Conservation (phyloP, 345 rosid species). For the Firmiana major region DNA sequence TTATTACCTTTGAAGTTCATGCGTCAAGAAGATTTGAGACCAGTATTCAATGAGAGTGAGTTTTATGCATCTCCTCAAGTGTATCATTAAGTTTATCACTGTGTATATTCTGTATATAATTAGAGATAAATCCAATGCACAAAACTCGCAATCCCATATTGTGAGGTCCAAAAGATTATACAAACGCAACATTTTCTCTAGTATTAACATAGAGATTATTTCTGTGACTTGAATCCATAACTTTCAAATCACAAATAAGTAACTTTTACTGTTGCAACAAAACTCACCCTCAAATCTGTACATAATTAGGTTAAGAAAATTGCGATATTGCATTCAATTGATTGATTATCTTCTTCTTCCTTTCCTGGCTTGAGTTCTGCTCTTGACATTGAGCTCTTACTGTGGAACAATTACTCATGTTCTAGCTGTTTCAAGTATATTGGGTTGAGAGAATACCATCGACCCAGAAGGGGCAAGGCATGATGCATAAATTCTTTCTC, state of each 20-base stretch:
- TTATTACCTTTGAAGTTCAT: constrained; percentile 81
- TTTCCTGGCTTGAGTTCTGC: background rate
- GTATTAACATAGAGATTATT: too few species aligned
- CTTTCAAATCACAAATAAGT: too few species aligned
- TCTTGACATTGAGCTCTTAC: background rate
- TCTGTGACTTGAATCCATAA: too few species aligned
- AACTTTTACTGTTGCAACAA: too few species aligned
- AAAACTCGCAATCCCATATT: too few species aligned
- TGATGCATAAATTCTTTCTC: background rate
- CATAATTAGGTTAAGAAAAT: background rate
- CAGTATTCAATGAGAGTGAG: constrained; percentile 70
- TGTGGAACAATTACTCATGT: background rate
- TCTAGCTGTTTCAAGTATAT: background rate
- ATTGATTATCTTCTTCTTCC: background rate
- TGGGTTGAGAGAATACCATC: background rate
- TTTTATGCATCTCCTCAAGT: constrained; percentile 85
- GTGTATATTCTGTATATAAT: background rate
- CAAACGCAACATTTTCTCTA: too few species aligned
- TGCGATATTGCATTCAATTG: background rate
- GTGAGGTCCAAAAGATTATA: too few species aligned
- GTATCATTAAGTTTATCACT: constrained; percentile 35
- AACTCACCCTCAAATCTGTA: background rate
- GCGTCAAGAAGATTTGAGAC: constrained; percentile 76
- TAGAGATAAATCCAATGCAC: too few species aligned
- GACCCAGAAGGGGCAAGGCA: background rate